Base-by-base conservation (phyloP, 2,329 filamentous ascomycete genomes). In the Coccinonectria pachysandricola region DNA sequence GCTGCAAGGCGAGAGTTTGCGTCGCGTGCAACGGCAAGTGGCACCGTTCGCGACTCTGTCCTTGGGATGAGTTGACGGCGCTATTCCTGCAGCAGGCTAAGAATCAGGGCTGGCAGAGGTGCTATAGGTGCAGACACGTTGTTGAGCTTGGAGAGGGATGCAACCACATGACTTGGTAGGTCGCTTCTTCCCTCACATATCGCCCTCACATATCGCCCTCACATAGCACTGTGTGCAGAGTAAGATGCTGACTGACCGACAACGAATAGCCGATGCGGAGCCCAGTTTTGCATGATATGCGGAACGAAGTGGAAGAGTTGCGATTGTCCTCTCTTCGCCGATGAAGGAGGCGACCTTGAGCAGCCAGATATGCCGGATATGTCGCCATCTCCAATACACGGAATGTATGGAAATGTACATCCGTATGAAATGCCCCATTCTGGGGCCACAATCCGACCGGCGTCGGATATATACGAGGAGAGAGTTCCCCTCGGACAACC, bases 231-330 rank as follows among this genome's bases (percentile, higher is more conserved):
- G n/a, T n/a, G n/a, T n/a, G n/a, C n/a, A n/a, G n/a, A n/a, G n/a
- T n/a, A n/a, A n/a, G n/a, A n/a, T n/a, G n/a, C n/a, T n/a, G n/a
- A n/a, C n/a, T n/a, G n/a, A 14, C 38, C 49, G 27, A 42, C 21
- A 9, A 6, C 15, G 40, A 31, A 24, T 28, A 75, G 78, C 50
- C 80, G 75, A 29, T 93, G 86, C 46, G 78, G 72, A 28, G 82
- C 82, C 15, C 71, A 92, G 43, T 92, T 92, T 46, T 94, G 86
- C 57, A 86, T 91, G 71, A 68, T 83, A 14, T 94, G 86, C 48
- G 85, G 81, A 12, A 50, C 62, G 16, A 80, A 80, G 42, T 92
- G 85, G 84, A 88, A 84, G 56, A 75, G 66, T 1, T 93, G 85
- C 47, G 74, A 81, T 27, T 93, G 85, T 40, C 78, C 81, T 0